Evolutionary conservation across 306 rosid species (phyloP), one percentile per base, ranked within the genome.

Genomic region (Cicer chorassanicum): DNA sequence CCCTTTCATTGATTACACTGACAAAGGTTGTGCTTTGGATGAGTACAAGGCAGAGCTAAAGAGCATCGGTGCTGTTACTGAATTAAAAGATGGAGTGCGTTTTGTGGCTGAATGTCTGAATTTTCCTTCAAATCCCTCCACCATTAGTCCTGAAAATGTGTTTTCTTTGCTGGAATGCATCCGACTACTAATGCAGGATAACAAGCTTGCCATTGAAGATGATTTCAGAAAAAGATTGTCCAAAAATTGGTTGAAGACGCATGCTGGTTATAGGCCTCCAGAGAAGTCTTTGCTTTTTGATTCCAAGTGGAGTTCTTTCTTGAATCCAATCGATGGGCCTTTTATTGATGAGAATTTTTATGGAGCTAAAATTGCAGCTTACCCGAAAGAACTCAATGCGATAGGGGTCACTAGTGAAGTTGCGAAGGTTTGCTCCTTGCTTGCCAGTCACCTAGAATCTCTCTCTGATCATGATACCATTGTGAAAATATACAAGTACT

Each of bases 1-100:
- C 42, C 98, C 96, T 65, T 90, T 92, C 84, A 72, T 92, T 48
- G 87, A 88, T 73, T 92, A 90, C 56, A 76, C 77, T 41, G 84
- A 83, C 19, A 78, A 73, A 2, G 89, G 49, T 92, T 87, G 89
- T 55, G 96, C 87, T 18, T 44, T 65, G 53, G 81, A 78, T 43
- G 80, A 82, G 60, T 88, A 73, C 66, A 78, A 70, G 80, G 13
- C 77, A 41, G 98, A 88, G 86, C 79, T 90, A 77, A 86, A 87
- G 81, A 76, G 78, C 6, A 56, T 84, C 61, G 92, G 94, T 57
- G 96, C 86, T 29, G 74, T 82, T 62, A 77, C 80, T 21, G 77
- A 86, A 42, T 46, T 88, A 65, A 77, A 80, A 78, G 76, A 73
- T 13, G 96, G 96, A 15, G 75, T 64, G 75, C 51, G 81, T 54